These are phyloP conservation scores for Sclerotinia sclerotiorum DNA, from an alignment of 2,329 filamentous ascomycete genomes.

Conservation along the genomic window DNA sequence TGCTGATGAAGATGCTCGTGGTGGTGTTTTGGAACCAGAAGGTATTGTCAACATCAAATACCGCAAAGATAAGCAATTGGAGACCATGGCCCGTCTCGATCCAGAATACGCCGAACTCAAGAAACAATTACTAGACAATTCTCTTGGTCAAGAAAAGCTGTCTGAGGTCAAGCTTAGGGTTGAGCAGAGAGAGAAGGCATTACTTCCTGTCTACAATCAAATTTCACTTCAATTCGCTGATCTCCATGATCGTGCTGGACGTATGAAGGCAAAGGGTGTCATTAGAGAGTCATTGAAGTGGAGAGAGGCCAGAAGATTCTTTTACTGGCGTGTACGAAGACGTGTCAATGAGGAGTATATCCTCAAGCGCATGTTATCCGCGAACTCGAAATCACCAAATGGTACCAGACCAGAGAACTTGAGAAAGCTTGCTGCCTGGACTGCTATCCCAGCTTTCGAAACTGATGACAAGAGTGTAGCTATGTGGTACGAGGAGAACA, in stretches of 20 bases:
- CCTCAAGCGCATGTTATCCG: conserved; percentile 75
- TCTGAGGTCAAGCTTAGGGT: conserved; percentile 81
- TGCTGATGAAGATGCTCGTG: conserved; percentile 88
- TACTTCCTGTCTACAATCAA: conserved; percentile 91
- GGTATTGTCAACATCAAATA: conserved; percentile 99
- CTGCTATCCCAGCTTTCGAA: conserved; percentile 72
- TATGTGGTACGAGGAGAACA: conserved; percentile 94
- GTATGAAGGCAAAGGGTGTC: conserved; percentile 96
- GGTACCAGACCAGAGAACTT: conserved; percentile 66
- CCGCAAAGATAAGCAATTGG: conserved; percentile 93
- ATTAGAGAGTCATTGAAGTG: conserved; percentile 84
- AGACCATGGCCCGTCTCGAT: conserved; percentile 95
- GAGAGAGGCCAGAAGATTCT: conserved; percentile 90
- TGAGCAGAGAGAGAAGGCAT: conserved; percentile 77
- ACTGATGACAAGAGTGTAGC: conserved; percentile 80
- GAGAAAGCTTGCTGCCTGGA: conserved; percentile 79
- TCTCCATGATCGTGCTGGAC: conserved; percentile 91
- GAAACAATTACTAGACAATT: conserved; percentile 67
- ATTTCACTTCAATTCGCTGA: conserved; percentile 97
- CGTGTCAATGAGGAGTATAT: conserved; percentile 97
- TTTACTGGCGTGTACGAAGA: conserved; percentile 98
- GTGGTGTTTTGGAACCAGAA: conserved; percentile 96
- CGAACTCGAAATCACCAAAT: conserved; percentile 45
- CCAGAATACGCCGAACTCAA: conserved; percentile 79
- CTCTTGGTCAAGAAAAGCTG: conserved; percentile 69